Percentiles rank a stretch among this genome's conserved stretches.
Conservation (phyloP, 2,329 filamentous ascomycete genomes). For the Aspergillus ochraceoroseus region DNA sequence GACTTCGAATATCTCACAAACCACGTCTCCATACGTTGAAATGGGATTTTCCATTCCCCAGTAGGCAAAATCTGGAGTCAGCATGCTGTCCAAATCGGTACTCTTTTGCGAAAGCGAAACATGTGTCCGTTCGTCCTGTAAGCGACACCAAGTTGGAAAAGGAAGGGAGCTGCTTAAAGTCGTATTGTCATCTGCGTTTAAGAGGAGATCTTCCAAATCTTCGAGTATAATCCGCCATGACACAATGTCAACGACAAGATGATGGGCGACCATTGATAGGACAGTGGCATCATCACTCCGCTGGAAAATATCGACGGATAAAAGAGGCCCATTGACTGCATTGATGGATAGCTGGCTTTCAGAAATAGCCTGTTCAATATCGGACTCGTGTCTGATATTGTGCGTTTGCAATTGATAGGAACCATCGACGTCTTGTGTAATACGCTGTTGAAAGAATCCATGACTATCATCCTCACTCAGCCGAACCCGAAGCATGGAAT, state of each 20-base stretch:
- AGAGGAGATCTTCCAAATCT: conserved; percentile 37
- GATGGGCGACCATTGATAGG: conserved; percentile 37
- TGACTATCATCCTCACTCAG: conserved; percentile 23
- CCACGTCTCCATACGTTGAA: conserved; percentile 36
- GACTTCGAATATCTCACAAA: conserved; percentile 34
- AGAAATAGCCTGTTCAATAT: conserved; percentile 25
- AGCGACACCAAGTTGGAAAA: conserved; percentile 36
- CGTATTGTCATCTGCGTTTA: conserved; percentile 25
- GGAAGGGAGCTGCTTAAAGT: conserved; percentile 29
- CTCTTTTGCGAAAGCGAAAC: conserved; percentile 15
- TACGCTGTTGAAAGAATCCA: conserved; percentile 25
- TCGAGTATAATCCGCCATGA: conserved; percentile 41
- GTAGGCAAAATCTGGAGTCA: conserved; percentile 33
- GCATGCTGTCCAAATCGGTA: conserved; percentile 18
- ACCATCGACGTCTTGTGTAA: conserved; percentile 28
- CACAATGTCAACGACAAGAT: conserved; percentile 40
- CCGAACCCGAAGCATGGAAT: conserved; percentile 39
- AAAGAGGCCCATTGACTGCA: conserved; percentile 36
- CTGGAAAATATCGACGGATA: conserved; percentile 43
- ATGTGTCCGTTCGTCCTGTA: conserved; percentile 30
- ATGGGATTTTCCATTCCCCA: conserved; percentile 32
- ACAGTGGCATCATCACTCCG: conserved; percentile 29
- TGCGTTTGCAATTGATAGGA: conserved; percentile 30
- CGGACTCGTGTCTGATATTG: conserved; percentile 16
- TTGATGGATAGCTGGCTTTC: conserved; percentile 35